Evolutionary conservation across 1,284 basidiomycete genomes (phyloP).

Genomic region (Calocybe gambosa): DNA sequence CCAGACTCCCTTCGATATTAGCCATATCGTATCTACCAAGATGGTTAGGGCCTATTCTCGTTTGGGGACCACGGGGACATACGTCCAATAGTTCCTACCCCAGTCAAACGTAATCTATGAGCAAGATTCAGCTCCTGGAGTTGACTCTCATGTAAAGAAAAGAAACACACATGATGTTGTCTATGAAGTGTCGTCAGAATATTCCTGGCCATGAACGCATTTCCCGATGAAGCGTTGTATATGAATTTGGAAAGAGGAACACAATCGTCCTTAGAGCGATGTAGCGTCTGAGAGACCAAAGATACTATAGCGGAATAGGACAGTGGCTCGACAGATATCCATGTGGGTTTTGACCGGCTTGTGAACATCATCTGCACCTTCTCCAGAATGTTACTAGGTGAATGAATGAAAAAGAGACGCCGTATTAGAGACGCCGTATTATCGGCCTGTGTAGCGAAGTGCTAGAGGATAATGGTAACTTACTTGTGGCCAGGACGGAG

Average conservation of each 20-base stretch:
- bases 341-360: constrained; percentile 49
- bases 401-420: neutral
- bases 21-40: constrained; percentile 44
- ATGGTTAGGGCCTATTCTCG: constrained; percentile 1
- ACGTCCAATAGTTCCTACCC: constrained; percentile 60
- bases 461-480: constrained; percentile 13
- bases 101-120: constrained; percentile 52
- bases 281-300: constrained; percentile 57
- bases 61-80: constrained; percentile 21
- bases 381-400: constrained; percentile 38
- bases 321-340: constrained; percentile 60
- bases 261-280: constrained; percentile 52
- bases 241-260: constrained; percentile 48
- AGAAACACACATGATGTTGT: constrained; percentile 41
- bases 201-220: constrained; percentile 60
- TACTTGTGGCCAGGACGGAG: constrained; percentile 55
- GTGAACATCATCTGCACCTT: constrained; percentile 51
- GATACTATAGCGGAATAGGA: constrained; percentile 47
- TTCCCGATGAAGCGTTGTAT: constrained; percentile 53
- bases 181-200: constrained; percentile 54
- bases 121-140: constrained; percentile 2
- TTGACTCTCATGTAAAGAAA: neutral
- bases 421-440: neutral
- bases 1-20: constrained; percentile 47
- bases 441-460: constrained; percentile 9